phyloP scores from a whole-genome alignment of 192 early-diverging fungal genomes.

The Linnemannia zychae region DNA sequence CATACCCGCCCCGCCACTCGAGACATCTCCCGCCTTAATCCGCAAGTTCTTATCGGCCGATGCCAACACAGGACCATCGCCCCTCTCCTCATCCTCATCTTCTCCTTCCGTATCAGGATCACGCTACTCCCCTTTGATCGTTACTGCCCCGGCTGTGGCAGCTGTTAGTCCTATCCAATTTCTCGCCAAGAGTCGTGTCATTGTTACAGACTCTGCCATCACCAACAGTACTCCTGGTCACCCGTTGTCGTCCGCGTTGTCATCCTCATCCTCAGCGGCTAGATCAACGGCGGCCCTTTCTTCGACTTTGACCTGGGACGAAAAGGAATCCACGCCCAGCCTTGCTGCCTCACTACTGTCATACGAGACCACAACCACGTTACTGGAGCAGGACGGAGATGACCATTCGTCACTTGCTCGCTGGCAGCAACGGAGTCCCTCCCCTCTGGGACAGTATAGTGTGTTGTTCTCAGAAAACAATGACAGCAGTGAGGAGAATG shows the following conservation, averaged over 20 bases:
- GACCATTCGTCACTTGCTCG: not conserved
- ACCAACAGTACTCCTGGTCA: not conserved
- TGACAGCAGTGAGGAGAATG: not conserved
- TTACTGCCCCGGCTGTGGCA: not conserved
- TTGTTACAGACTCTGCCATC: not conserved
- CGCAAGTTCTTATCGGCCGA: conserved; percentile 11
- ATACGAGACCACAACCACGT: not conserved
- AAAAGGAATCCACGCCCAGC: not conserved
- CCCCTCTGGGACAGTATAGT: not conserved
- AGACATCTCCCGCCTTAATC: conserved; percentile 8
- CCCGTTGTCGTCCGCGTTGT: not conserved
- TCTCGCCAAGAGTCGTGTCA: not conserved
- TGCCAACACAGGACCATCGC: not conserved
- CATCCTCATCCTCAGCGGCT: not conserved
- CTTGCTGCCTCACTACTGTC: not conserved
- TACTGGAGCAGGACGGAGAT: not conserved
- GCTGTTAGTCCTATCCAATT: not conserved
- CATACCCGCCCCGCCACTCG: not conserved
- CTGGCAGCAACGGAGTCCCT: conserved; percentile 1
- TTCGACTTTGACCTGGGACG: not conserved
- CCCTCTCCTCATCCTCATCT: not conserved
- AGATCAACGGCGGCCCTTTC: not conserved
- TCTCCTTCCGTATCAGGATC: not conserved
- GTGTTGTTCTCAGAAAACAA: not conserved
- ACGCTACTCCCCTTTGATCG: not conserved